Percentiles rank a stretch among this genome's conserved stretches.
Evolutionary conservation across 495 filamentous ascomycete species (phyloP).

Genomic region (Talaromyces wortmannii): DNA sequence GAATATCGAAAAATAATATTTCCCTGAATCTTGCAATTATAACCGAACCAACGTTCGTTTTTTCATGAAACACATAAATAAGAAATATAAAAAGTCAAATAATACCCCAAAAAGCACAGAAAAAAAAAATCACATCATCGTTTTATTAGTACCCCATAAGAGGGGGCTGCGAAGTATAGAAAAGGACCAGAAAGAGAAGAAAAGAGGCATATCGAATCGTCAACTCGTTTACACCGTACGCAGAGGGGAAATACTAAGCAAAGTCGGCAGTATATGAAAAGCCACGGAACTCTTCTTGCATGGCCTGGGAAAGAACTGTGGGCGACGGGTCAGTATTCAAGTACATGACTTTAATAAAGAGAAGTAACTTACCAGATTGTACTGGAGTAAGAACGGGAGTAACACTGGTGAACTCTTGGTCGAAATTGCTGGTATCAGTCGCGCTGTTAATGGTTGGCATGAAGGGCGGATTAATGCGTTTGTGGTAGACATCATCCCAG

Average conservation of each 20-base stretch:
- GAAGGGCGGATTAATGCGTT: constrained; percentile 84
- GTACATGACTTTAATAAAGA: neutral
- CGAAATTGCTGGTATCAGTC: constrained; percentile 99
- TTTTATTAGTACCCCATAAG: neutral
- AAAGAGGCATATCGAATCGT: neutral
- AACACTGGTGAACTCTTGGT: constrained; percentile 96
- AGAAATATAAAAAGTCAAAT: neutral
- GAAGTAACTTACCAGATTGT: constrained; percentile 72
- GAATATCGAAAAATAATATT: too few species aligned
- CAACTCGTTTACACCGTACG: neutral
- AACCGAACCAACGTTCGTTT: too few species aligned
- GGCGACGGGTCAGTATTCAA: constrained; percentile 6
- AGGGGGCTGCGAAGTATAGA: neutral
- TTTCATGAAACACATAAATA: neutral
- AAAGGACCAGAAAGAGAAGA: neutral
- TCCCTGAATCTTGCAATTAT: too few species aligned
- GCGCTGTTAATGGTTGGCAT: constrained; percentile 79
- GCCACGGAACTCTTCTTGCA: constrained; percentile 99
- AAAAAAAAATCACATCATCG: neutral
- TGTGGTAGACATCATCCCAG: constrained; percentile 98
- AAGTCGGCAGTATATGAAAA: constrained; percentile 93
- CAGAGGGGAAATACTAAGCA: constrained; percentile 26
- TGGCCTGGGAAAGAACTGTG: constrained; percentile 89
- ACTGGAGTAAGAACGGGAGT: constrained; percentile 96
- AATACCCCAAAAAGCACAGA: neutral